Percentiles rank a stretch among this genome's conserved stretches.
Conservation (phyloP, 768 basidiomycete species). For the Trametes cingulata region DNA sequence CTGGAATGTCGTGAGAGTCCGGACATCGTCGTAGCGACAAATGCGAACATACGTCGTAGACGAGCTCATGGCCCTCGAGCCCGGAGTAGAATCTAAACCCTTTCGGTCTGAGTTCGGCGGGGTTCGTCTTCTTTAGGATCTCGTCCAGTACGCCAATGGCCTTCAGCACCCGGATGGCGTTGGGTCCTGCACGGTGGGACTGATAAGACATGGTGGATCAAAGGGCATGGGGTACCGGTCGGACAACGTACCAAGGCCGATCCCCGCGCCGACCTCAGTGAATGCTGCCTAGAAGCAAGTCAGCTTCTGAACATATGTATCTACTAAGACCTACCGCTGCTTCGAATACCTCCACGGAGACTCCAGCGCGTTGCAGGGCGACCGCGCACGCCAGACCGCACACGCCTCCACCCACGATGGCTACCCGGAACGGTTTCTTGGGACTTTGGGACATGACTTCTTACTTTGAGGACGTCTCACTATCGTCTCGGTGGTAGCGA, state of each 20-base stretch:
- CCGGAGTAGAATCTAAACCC: constrained; percentile 48
- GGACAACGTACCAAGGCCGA: constrained; percentile 44
- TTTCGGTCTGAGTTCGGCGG: constrained; percentile 31
- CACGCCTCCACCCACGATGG: constrained; percentile 58
- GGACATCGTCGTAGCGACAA: background rate
- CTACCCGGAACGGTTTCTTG: constrained; percentile 40
- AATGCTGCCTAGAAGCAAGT: constrained; percentile 41
- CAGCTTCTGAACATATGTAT: background rate
- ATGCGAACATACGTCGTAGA: constrained; percentile 42
- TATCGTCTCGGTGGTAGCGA: too few relatives aligned
- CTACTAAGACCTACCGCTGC: constrained; percentile 40
- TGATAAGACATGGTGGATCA: background rate
- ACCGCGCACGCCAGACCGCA: constrained; percentile 52
- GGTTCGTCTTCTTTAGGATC: constrained; percentile 41
- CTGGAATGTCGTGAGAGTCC: constrained; percentile 22
- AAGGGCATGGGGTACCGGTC: too few relatives aligned
- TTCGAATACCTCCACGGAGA: constrained; percentile 53
- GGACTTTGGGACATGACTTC: background rate
- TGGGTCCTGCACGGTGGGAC: constrained; percentile 41
- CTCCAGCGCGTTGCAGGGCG: constrained; percentile 42
- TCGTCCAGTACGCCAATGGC: constrained; percentile 46
- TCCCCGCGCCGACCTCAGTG: constrained; percentile 56
- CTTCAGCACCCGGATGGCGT: constrained; percentile 47
- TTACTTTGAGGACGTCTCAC: too few relatives aligned
- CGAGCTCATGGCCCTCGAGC: constrained; percentile 39